phyloP scores from a whole-genome alignment of 2,329 filamentous ascomycete species.

The Didymosphaeria variabile region DNA sequence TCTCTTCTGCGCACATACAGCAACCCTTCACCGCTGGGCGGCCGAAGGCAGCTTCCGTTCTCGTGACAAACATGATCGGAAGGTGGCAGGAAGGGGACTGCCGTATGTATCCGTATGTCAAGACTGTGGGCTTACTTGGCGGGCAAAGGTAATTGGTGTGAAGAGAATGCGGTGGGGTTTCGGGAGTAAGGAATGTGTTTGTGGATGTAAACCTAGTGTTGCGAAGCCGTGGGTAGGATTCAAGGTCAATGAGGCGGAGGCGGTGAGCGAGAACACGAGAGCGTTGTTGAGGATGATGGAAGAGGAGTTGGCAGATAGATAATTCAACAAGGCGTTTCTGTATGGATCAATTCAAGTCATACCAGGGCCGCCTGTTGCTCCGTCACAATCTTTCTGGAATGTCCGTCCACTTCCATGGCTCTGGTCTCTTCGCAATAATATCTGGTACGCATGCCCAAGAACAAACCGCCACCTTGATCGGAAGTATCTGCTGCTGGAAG shows the following conservation, averaged over 20 bases:
- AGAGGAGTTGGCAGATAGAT: neutral
- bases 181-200: neutral
- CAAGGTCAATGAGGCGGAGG: neutral
- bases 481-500: constrained; percentile 20
- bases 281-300: neutral
- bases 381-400: no score
- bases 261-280: neutral
- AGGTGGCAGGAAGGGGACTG: neutral
- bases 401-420: constrained; percentile 12
- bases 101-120: constrained; percentile 10
- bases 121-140: constrained; percentile 6
- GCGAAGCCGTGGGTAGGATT: neutral
- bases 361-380: no score
- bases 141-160: neutral
- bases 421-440: constrained; percentile 25
- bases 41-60: neutral
- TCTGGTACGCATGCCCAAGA: constrained; percentile 44
- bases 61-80: no score
- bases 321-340: neutral
- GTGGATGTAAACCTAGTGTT: neutral
- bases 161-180: neutral
- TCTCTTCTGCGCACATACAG: neutral
- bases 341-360: no score
- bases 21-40: neutral
- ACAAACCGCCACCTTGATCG: constrained; percentile 39